These are phyloP conservation scores for Dothideomycetidae sp. DNA, from an alignment of 2,329 filamentous ascomycete genomes.

Conservation along the genomic window DNA sequence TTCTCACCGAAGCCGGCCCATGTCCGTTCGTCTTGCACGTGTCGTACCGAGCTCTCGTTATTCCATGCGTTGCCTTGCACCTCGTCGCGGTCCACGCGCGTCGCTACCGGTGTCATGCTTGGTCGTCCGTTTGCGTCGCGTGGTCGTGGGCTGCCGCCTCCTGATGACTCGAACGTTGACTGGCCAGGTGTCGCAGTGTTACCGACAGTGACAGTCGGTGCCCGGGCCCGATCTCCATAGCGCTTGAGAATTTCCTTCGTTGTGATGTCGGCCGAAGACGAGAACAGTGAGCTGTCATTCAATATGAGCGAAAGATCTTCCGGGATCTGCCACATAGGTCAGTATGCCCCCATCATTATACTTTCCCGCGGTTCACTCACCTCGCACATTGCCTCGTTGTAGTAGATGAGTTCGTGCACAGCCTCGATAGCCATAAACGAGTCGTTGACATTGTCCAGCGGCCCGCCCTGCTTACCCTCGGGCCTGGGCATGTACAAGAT, in stretches of 20 bases:
- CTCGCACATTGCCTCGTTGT: constrained; percentile 94
- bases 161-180: constrained; percentile 10
- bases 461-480: constrained; percentile 38
- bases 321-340: constrained; percentile 53
- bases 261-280: constrained; percentile 70
- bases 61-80: constrained; percentile 56
- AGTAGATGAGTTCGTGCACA: constrained; percentile 77
- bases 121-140: constrained; percentile 20
- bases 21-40: constrained; percentile 35
- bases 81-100: constrained; percentile 76
- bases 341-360: neutral
- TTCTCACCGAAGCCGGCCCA: constrained; percentile 17
- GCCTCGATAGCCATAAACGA: constrained; percentile 90
- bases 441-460: constrained; percentile 45
- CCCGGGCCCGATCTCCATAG: constrained; percentile 68
- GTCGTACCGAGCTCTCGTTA: constrained; percentile 69
- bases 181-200: constrained; percentile 17
- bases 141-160: constrained; percentile 15
- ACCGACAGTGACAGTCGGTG: constrained; percentile 34
- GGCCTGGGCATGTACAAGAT: constrained; percentile 48
- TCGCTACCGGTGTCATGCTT: constrained; percentile 41
- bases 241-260: constrained; percentile 94
- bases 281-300: constrained; percentile 69
- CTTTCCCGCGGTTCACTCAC: constrained; percentile 42
- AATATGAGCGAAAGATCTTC: constrained; percentile 80